A percentile compares a stretch with the other conserved stretches of the same genome.
Conservation (phyloP, 257 asterid genomes). For the Hygrophila difformis region DNA sequence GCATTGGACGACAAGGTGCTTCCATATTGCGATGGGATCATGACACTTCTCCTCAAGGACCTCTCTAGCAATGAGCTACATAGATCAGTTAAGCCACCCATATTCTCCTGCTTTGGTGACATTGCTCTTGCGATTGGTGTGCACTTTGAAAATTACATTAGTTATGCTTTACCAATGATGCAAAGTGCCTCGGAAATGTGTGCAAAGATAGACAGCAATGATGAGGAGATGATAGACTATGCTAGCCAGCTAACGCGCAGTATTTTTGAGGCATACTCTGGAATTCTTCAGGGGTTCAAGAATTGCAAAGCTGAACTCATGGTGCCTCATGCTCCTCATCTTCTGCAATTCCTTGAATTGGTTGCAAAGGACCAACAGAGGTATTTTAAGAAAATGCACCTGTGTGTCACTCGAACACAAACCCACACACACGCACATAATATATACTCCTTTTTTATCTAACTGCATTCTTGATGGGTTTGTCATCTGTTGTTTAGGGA, state of each 20-base stretch:
- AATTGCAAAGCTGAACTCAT: conserved; percentile 53
- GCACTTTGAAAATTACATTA: conserved; percentile 59
- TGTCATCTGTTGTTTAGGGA: conserved; percentile 45
- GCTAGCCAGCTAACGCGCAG: conserved; percentile 68
- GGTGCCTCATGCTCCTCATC: conserved; percentile 72
- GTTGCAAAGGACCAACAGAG: conserved; percentile 59
- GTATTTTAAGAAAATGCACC: conserved; percentile 21
- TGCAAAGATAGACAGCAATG: conserved; percentile 50
- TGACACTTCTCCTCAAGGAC: too few species aligned
- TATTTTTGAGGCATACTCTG: conserved; percentile 81
- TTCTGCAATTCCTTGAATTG: conserved; percentile 57
- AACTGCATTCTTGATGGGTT: conserved; percentile 9
- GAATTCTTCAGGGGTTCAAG: conserved; percentile 80
- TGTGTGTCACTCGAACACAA: too few species aligned
- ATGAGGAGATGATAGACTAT: conserved; percentile 75
- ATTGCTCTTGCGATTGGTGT: too few species aligned
- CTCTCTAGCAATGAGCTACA: too few species aligned
- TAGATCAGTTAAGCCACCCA: too few species aligned
- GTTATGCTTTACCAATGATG: conserved; percentile 66
- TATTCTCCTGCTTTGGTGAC: too few species aligned
- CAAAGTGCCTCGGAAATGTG: conserved; percentile 66
- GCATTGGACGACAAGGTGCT: too few species aligned
- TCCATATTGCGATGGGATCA: too few species aligned
- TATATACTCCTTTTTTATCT: too few species aligned
- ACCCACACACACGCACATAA: too few species aligned